Evolutionary conservation across 2,329 filamentous ascomycete genomes (phyloP), one percentile per base, ranked within the genome.

Genomic region (Botrytis tulipae): DNA sequence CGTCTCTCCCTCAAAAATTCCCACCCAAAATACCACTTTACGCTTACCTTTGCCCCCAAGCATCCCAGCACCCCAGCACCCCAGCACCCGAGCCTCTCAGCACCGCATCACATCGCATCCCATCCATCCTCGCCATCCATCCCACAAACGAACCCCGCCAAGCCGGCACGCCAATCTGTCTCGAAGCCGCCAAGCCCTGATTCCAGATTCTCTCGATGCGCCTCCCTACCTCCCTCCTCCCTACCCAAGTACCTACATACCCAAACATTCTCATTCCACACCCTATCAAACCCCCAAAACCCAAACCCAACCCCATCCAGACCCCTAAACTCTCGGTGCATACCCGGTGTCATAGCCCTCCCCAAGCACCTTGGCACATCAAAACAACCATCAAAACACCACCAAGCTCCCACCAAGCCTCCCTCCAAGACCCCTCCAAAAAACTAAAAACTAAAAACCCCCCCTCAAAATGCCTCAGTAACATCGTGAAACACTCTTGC

Each of bases 281-380:
- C 37, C 37, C 37, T 12, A 40, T 40, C 37, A 40, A 40, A 40
- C 37, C 37, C 37, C 1, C 37, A 1, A 37, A 37, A 5, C 37
- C 35, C 37, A 37, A 9, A 40, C 40, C 40, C 40, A 42, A 2
- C 40, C 40, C 14, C 3, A 42, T 16, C 14, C 12, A 42, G 8
- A 20, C 32, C 46, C 46, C 12, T 22, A 29, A 37, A 16, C n/a
- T 57, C 54, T 62, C 60, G 35, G 60, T 22, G 60, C 60, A 40
- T 62, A 62, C 35, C 60, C 25, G n/a, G 18, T 25, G 48, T 59
- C 48, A 57, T 3, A 69, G 66, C 37, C 46, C 20, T n/a, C 37
- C 61, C 46, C 65, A 68, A 68, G 66, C 37, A 42, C 54, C 59
- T 71, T 71, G 44, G 42, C 69, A 71, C 69, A 71, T 71, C 32